These are phyloP conservation scores for Stephania japonica DNA, from an alignment of 164 flowering plant genomes.

Conservation along the genomic window DNA sequence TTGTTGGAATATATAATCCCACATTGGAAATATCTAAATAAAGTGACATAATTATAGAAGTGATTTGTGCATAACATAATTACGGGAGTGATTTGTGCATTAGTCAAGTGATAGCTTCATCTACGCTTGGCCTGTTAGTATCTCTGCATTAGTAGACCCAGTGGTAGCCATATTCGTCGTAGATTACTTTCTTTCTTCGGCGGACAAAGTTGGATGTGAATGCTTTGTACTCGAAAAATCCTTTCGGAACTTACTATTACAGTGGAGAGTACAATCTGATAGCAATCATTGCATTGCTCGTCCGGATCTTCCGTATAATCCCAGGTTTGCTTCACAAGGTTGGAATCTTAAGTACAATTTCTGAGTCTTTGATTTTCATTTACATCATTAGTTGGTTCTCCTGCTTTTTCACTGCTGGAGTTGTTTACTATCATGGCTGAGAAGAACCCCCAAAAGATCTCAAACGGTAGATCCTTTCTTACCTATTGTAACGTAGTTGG, in stretches of 20 bases:
- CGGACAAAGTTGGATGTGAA: constrained; percentile 33
- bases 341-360: constrained; percentile 35
- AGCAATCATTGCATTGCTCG: constrained; percentile 52
- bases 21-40: too few species aligned
- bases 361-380: constrained; percentile 29
- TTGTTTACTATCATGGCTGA: constrained; percentile 43
- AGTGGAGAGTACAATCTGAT: constrained; percentile 60
- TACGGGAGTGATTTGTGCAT: too few species aligned
- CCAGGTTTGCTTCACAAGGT: constrained; percentile 80
- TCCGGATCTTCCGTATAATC: constrained; percentile 71
- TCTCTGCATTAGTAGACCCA: constrained; percentile 84
- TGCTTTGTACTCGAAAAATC: constrained; percentile 53
- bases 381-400: constrained; percentile 87
- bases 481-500: constrained; percentile 19
- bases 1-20: too few species aligned
- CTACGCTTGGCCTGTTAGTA: constrained; percentile 85
- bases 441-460: constrained; percentile 15
- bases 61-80: too few species aligned
- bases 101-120: constrained; percentile 90
- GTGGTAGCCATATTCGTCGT: constrained; percentile 65
- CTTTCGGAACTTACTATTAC: constrained; percentile 59
- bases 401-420: constrained; percentile 23
- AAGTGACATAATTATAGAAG: too few species aligned
- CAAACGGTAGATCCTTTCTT: constrained; percentile 33
- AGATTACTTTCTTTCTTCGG: constrained; percentile 69